These are phyloP conservation scores for Prunus campanulata DNA, from an alignment of 306 rosid species.

Conservation along the genomic window DNA sequence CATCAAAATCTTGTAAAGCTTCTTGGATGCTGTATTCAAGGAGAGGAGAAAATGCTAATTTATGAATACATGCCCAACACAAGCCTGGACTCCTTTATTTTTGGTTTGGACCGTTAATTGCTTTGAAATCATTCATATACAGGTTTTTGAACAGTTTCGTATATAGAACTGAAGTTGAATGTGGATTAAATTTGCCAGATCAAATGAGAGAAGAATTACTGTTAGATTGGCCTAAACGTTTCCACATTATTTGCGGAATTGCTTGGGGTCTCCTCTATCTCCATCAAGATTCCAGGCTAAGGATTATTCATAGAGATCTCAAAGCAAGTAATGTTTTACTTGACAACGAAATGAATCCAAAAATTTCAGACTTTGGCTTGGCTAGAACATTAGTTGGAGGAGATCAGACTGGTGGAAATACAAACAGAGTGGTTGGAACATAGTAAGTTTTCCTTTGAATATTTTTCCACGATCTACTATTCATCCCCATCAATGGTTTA, in stretches of 20 bases:
- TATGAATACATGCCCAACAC: conserved; percentile 62
- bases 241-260: conserved; percentile 25
- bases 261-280: conserved; percentile 27
- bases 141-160: neutral
- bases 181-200: conserved; percentile 6
- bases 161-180: no score
- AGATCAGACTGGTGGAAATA: conserved; percentile 42
- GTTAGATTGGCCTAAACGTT: conserved; percentile 20
- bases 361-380: conserved; percentile 64
- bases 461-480: neutral
- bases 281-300: conserved; percentile 32
- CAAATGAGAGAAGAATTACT: neutral
- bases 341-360: conserved; percentile 41
- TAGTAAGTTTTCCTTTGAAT: conserved; percentile 35
- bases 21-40: conserved; percentile 41
- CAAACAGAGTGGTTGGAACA: conserved; percentile 55
- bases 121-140: neutral
- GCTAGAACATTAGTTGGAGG: conserved; percentile 43
- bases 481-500: neutral
- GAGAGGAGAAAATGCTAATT: conserved; percentile 43
- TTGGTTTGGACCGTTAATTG: conserved; percentile 33
- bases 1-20: conserved; percentile 66
- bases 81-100: conserved; percentile 64
- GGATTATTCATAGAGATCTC: conserved; percentile 55
- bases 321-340: conserved; percentile 55